These are phyloP conservation scores for Yamadazyma akitaensis DNA, from an alignment of 805 yeast genomes.

Conservation along the genomic window DNA sequence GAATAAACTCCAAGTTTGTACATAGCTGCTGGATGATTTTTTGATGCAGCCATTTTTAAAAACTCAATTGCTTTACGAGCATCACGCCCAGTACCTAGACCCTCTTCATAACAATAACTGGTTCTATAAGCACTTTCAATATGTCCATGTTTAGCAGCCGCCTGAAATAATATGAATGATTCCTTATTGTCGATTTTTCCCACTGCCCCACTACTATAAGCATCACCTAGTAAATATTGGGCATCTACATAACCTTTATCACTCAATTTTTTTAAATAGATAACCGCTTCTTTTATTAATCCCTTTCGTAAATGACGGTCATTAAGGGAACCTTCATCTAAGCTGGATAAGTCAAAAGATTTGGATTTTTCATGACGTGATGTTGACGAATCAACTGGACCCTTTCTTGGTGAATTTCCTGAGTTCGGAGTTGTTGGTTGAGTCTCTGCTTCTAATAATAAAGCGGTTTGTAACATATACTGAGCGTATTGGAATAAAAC, in stretches of 20 bases:
- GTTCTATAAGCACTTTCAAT: conserved; percentile 89
- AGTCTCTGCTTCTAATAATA: conserved; percentile 46
- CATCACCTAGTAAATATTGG: conserved; percentile 89
- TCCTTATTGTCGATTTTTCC: conserved; percentile 77
- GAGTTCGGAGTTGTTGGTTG: conserved; percentile 6
- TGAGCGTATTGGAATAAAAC: conserved; percentile 90
- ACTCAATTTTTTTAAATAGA: conserved; percentile 64
- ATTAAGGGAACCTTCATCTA: conserved; percentile 16
- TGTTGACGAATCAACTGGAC: conserved; percentile 8
- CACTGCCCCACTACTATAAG: conserved; percentile 77
- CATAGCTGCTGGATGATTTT: conserved; percentile 97
- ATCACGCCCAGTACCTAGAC: conserved; percentile 87
- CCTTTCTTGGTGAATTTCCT: conserved; percentile 19
- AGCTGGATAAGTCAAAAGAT: conserved; percentile 16
- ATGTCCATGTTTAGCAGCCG: conserved; percentile 93
- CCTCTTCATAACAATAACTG: conserved; percentile 89
- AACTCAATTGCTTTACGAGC: conserved; percentile 82
- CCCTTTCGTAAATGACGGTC: conserved; percentile 43
- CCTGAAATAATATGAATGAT: conserved; percentile 71
- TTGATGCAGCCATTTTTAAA: conserved; percentile 80
- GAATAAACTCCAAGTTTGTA: conserved; percentile 85
- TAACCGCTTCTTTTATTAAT: conserved; percentile 73
- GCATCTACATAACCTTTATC: conserved; percentile 86
- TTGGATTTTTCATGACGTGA: conserved; percentile 20
- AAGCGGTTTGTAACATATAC: conserved; percentile 81